These are phyloP conservation scores for Puccinia polysora DNA, from an alignment of 1,284 basidiomycete genomes.

Conservation along the genomic window DNA sequence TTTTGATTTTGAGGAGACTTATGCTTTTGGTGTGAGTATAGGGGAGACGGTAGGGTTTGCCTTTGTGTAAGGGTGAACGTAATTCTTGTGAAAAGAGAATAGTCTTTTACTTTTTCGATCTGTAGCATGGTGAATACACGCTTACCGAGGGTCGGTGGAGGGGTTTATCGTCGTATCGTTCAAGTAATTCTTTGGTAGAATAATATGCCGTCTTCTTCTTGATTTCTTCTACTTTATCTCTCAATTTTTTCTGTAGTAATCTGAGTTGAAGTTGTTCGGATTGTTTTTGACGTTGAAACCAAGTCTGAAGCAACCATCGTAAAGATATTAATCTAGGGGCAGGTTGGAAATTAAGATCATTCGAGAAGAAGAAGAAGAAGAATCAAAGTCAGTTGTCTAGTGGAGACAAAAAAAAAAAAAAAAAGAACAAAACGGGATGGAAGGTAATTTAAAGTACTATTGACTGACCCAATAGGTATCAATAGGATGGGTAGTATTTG, in stretches of 20 bases:
- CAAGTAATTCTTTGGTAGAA: constrained; percentile 78
- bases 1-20: background rate
- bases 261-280: constrained; percentile 58
- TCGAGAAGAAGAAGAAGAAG: background rate
- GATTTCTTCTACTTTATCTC: constrained; percentile 84
- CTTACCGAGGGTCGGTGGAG: constrained; percentile 45
- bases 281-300: constrained; percentile 77
- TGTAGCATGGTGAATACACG: constrained; percentile 43
- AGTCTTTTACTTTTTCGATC: background rate
- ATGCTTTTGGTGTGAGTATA: background rate
- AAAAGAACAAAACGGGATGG: too few species aligned
- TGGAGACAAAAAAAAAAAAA: too few species aligned
- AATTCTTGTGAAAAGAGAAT: background rate
- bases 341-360: background rate
- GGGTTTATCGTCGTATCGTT: constrained; percentile 73
- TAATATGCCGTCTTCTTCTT: constrained; percentile 97
- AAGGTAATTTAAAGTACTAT: too few species aligned
- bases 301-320: constrained; percentile 74
- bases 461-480: too few species aligned
- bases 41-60: background rate
- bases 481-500: too few species aligned
- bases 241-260: constrained; percentile 55
- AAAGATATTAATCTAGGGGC: constrained; percentile 69
- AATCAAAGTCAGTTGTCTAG: too few species aligned
- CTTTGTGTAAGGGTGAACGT: background rate